Evolutionary conservation across 345 rosid species (phyloP), one percentile per base, ranked within the genome.

Genomic region (Aquilaria malaccensis): DNA sequence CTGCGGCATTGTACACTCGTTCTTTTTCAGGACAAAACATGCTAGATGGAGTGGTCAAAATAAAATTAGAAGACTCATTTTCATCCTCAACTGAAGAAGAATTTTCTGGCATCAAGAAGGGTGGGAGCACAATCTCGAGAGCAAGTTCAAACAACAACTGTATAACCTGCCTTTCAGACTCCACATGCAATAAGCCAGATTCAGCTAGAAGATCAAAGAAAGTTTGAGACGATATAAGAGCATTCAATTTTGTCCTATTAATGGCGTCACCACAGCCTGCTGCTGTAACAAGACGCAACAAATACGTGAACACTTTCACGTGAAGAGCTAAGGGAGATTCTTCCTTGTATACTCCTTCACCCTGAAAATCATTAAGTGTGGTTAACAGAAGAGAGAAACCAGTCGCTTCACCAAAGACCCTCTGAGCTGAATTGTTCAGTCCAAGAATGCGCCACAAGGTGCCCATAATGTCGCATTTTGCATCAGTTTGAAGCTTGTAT

Each of bases 401-500:
- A 56, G 94, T 85, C 61, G 90, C 82, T 81, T 91, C 97, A 66
- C 96, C 97, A 60, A 91, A 91, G 58, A 86, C 81, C 77, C 78
- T 81, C 74, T 88, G 93, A 45, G 91, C 91, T 63, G 91, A 82
- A 53, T 73, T 79, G 74, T 88, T 91, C 55, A 75, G 80, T 56
- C 96, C 91, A 74, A 91, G 69, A 69, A 91, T 81, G 47, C 97
- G 94, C 96, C 97, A 91, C 68, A 91, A 69, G 59, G 96, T 75
- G 31, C 97, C 93, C 97, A 91, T 85, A 32, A 81, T 83, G 76
- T 91, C 97, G 74, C 97, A 91, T 80, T 80, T 87, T 61, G 97
- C 93, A 79, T 88, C 91, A 77, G 72, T 78, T 61, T 76, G 84
- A 78, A 91, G 87, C 74, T 70, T 83, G 81, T 88, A 85, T 50